Evolutionary conservation across 73 alveolate species (phyloP), one percentile per base, ranked within the genome.

Genomic region (Paramecium tetraurelia): DNA sequence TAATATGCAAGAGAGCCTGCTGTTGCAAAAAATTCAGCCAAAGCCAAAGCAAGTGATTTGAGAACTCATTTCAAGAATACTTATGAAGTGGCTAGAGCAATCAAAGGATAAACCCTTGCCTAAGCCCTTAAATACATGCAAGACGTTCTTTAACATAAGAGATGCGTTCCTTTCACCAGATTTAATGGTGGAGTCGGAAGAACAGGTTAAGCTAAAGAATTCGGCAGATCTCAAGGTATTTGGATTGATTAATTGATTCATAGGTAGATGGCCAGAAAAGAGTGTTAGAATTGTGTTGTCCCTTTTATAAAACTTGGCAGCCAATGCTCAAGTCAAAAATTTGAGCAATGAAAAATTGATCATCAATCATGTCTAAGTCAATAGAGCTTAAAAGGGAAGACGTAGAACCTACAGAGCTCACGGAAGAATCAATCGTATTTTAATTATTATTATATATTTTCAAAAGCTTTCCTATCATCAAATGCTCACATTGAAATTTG

Each of bases 331-430:
- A 87, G 97, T 94, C 24, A 98, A 98, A 95, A 96, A 96, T 58
- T 92, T 97, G 70, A 97, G 95, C 86, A 94, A 93, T 86, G 99
- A 95, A 14, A 98, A 98, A 92, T 92, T 97, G 92, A 89, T 84
- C 36, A 94, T 98, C 92, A 84, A 95, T 92, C 98, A 96, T 93
- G 98, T 94, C 38, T 94, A 93, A 57, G 99, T 96, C 83, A 95
- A 98, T 95, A 96, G 98, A 93, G 99, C 99, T 21, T 95, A 93
- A 63, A 92, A 96, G 92, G 99, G 99, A 24, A 97, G 99, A 97
- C 96, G 99, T 95, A 95, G 99, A 95, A 98, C 99, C 71, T 98
- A 96, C 96, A 96, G 99, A 93, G 99, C 99, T 75, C 99, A 98
- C 93, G 99, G 99, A 89, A 96, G 99, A 92, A 98, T 98, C 92